A percentile compares a stretch with the other conserved stretches of the same genome.
These are phyloP conservation scores for Paramyrothecium sp. DNA, from an alignment of 2,329 filamentous ascomycete genomes.

Conservation along the genomic window DNA sequence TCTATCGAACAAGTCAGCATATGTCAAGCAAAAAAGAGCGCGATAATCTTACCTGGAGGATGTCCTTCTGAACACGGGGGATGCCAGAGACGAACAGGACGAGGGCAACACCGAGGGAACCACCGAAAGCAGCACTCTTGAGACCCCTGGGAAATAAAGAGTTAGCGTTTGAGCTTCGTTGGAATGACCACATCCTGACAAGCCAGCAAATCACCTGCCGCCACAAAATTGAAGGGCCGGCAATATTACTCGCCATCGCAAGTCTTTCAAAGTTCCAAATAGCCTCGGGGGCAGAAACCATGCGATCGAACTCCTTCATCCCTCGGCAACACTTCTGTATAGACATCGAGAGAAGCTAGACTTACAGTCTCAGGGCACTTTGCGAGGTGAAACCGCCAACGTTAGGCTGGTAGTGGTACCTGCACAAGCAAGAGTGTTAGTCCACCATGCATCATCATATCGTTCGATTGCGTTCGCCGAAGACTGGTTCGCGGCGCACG, in stretches of 20 bases:
- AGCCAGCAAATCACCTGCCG: too few relatives aligned
- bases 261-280: too few relatives aligned
- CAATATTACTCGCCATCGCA: too few relatives aligned
- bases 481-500: not conserved
- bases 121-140: constrained; percentile 54
- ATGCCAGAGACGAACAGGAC: constrained; percentile 63
- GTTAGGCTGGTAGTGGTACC: constrained; percentile 60
- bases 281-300: not conserved
- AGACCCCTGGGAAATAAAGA: constrained; percentile 38
- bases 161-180: too few relatives aligned
- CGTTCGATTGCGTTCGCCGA: not conserved
- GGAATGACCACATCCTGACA: too few relatives aligned
- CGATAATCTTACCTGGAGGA: constrained; percentile 53
- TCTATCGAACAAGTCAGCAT: constrained; percentile 36
- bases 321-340: not conserved
- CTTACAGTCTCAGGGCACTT: constrained; percentile 51
- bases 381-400: constrained; percentile 50
- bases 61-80: constrained; percentile 57
- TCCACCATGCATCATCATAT: constrained; percentile 3
- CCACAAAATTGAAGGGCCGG: too few relatives aligned
- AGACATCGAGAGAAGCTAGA: constrained; percentile 9
- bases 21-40: too few relatives aligned
- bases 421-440: constrained; percentile 23
- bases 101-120: constrained; percentile 54
- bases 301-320: not conserved